Base-by-base conservation (phyloP, 2,329 filamentous ascomycete genomes). In the Clonostachys rhizophaga region DNA sequence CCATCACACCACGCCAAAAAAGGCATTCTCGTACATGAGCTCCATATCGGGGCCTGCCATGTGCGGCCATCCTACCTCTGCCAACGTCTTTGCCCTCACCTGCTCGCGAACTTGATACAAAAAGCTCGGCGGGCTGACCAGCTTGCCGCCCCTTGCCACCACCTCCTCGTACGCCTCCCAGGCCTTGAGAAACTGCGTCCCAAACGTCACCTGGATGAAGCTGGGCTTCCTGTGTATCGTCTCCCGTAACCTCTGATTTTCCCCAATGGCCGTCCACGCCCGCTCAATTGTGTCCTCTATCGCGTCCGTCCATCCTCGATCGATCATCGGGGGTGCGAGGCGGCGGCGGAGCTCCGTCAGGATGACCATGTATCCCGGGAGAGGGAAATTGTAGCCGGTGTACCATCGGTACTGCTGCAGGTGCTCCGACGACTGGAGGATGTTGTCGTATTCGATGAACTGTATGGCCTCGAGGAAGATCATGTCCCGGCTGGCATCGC, bases 341-440 rank as follows among this genome's bases (percentile, higher is more conserved):
- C 24, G 24, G 24, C 24, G 24, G 8, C 75, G 74, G 36, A 83
- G 65, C 55, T 82, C 78, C 43, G 72, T 74, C 12, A 81, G 70
- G 18, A 83, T 65, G 55, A 79, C 81, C 59, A 83, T 78, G 60
- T 83, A 83, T 2, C 76, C 79, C 3, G 78, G 79, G 50, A 84
- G 73, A 9, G 80, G 80, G 47, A 83, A 80, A 58, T 83, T 71
- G 55, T 81, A 74, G 52, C 74, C 69, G 0, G 76, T 79, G 56
- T 79, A 83, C 80, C 80, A 84, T 44, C 67, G 67, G 54, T 78
- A 83, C 3, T 75, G 70, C 14, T 70, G 70, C 5, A 83, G 62
- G 43, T 63, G 70, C 14, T 78, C 71, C 6, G 73, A 70, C 2
- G 68, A 68, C 50, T 81, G 75, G 18, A 83, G 71, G 35, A 76